Base-by-base conservation (phyloP, 495 filamentous ascomycete species). In the Aspergillus heteromorphus region DNA sequence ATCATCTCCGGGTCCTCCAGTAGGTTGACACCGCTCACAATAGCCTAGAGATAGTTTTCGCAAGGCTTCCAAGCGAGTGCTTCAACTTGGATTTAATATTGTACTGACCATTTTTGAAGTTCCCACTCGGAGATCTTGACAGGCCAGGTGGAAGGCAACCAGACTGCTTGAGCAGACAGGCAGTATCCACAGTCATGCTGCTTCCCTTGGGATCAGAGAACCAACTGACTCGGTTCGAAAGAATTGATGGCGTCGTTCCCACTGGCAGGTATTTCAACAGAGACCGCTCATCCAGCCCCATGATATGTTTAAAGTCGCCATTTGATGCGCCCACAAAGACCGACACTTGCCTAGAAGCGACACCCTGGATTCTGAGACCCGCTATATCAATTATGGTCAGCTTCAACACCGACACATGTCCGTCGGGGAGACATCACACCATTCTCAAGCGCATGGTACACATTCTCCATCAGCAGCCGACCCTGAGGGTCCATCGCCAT, bases 101-200 rank as follows among this genome's bases (percentile, higher is more conserved):
- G 36, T 60, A 63, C 18, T 78, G 74, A 6, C 66, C 56, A 14
- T 45, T 52, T 4, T 69, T 66, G 2, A 80, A 40, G 45, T 61
- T 65, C n/a, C n/a, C n/a, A n/a, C n/a, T n/a, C n/a, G n/a, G n/a
- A n/a, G n/a, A n/a, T n/a, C n/a, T 36, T 73, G 65, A 49, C 66
- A 68, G 0, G 69, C 72, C 29, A 71, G 57, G 56, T 75, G 70
- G 0, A 66, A 50, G 13, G 63, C 63, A 13, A 69, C 63, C 13
- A 75, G 52, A 17, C 59, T 64, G 11, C 58, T 57, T 2, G 67
- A 70, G n/a, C n/a, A n/a, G n/a, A 51, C 72, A 75, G 0, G 68
- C 71, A 25, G 70, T 72, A 34, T 74, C 67, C 13, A 56, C 23
- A 4, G 54, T 56, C 19, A 50, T 3, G 20, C 54, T 56, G 1